Evolutionary conservation across 495 filamentous ascomycete species (phyloP).

Genomic region (Patellaria atrata): DNA sequence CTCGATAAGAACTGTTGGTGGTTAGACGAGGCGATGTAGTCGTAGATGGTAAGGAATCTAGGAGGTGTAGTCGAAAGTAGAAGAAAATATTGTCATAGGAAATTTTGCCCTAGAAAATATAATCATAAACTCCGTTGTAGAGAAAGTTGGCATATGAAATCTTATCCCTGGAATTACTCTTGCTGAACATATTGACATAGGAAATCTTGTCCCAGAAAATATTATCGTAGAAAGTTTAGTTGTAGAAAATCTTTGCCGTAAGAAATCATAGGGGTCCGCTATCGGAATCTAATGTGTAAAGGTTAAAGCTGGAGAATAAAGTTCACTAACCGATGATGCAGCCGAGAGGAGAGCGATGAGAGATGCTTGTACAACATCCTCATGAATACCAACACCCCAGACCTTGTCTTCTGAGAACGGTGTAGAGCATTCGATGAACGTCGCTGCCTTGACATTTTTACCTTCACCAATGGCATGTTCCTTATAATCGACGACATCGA

Average conservation of each 20-base stretch:
- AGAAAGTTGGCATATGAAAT: no score
- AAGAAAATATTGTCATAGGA: neutral
- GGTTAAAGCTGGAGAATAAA: neutral
- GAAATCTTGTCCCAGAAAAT: no score
- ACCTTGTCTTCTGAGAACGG: conserved; percentile 55
- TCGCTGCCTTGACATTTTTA: conserved; percentile 73
- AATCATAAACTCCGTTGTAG: no score
- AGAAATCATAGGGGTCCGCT: no score
- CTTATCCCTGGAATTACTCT: no score
- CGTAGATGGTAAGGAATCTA: conserved; percentile 3
- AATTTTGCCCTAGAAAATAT: no score
- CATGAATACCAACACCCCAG: conserved; percentile 93
- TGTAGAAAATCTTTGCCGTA: no score
- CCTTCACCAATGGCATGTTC: conserved; percentile 82
- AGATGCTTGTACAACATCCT: conserved; percentile 86
- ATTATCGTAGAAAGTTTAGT: no score
- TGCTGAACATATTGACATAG: neutral
- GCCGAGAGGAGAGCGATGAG: conserved; percentile 80
- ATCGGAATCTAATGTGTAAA: no score
- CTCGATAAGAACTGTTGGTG: conserved; percentile 41
- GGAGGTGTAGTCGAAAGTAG: no score
- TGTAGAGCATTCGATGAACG: conserved; percentile 81
- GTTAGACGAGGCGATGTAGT: conserved; percentile 7
- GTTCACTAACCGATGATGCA: conserved; percentile 64
- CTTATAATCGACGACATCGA: conserved; percentile 91